Evolutionary conservation across 495 filamentous ascomycete genomes (phyloP), one percentile per base, ranked within the genome.

Genomic region (Chaetomium fimeti): DNA sequence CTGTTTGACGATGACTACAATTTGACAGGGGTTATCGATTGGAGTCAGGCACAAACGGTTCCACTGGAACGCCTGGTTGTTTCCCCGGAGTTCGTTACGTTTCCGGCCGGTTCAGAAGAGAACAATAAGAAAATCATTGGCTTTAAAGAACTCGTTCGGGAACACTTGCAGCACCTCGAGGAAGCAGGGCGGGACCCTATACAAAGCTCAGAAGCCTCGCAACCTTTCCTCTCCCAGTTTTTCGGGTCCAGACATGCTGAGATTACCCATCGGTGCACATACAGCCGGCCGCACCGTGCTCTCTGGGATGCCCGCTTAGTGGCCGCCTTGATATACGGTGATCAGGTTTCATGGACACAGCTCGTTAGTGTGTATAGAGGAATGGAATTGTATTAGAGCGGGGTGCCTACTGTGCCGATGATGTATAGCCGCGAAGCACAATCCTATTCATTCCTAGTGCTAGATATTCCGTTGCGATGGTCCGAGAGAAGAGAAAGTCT

Each of bases 1-100:
- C 25, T 57, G 54, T 57, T 57, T 57, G 54, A 57, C 54, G 54
- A 57, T 9, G n/a, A 57, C 29, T 57, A 57, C n/a, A 57, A 42
- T 11, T 16, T 57, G n/a, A 40, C n/a, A 6, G 54, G 32, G 11
- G 54, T 54, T 27, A 54, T 42, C 9, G 54, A 57, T 32, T 57
- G 54, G 54, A 57, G n/a, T 9, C 29, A 57, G n/a, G 54, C 32
- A 7, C 54, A 57, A 15, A 42, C 54, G 4, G 54, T 57, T 22
- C 36, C 29, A 16, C n/a, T 57, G 18, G 54, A 57, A 32, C 54
- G 29, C 54, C 20, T 57, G 25, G 54, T 16, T 38, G 54, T 42
- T 22, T 57, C 29, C 22, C 53, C 54, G 1, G 32, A 57, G 36
- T 57, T 57, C 32, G 24, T 42, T 9, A 57, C 54, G 32, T 57